Percentiles rank a stretch among this genome's conserved stretches.
phyloP scores from a whole-genome alignment of 345 rosid genomes.

The Hevea brasiliensis region DNA sequence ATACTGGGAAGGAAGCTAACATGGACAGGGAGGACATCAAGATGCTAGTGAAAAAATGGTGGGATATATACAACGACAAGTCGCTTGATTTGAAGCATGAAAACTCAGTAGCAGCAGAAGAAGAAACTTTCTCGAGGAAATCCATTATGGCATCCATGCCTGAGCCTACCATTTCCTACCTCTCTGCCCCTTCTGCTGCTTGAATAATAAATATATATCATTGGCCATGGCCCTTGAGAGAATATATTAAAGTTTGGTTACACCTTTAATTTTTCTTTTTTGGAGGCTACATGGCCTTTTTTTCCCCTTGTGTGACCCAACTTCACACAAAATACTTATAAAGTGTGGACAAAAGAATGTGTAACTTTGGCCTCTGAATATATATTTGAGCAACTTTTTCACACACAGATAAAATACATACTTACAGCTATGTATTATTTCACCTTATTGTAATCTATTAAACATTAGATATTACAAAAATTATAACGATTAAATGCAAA shows the following conservation, averaged over 20 bases:
- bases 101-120: conserved; percentile 37
- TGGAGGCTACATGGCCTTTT: neutral
- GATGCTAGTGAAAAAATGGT: conserved; percentile 21
- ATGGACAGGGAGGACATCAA: conserved; percentile 29
- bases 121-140: conserved; percentile 40
- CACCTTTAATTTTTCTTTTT: too few species aligned
- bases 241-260: conserved; percentile 9
- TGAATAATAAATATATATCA: conserved; percentile 19
- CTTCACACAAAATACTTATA: neutral
- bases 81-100: conserved; percentile 20
- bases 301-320: neutral
- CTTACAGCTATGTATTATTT: too few species aligned
- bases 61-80: conserved; percentile 20
- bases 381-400: neutral
- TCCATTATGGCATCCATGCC: conserved; percentile 51
- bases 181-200: conserved; percentile 77
- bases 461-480: too few species aligned
- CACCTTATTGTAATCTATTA: too few species aligned
- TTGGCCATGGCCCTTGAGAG: too few species aligned
- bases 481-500: too few species aligned
- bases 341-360: neutral
- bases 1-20: conserved; percentile 20
- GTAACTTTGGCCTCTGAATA: neutral
- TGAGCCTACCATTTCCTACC: conserved; percentile 50
- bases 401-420: too few species aligned